Base-by-base conservation (phyloP, 2,329 filamentous ascomycete genomes). In the Scytalidium sp. region DNA sequence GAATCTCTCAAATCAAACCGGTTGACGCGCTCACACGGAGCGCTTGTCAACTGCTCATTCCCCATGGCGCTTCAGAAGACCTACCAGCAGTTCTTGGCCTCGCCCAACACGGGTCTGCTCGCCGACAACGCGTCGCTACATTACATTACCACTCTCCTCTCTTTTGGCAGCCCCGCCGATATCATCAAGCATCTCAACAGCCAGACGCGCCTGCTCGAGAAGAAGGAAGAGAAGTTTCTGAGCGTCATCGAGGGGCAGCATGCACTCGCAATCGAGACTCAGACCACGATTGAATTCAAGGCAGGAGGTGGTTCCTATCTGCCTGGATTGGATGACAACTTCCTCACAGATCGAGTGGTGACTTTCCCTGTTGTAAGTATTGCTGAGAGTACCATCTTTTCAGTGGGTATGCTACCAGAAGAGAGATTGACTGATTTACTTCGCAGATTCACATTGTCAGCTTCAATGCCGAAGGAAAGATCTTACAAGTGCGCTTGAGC, bases 281-380 rank as follows among this genome's bases (percentile, higher is more conserved):
- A 96, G 63, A 94, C 90, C 20, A 84, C 83, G 2, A 71, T 97
- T 43, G 87, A 95, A 65, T 97, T 99, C 67, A 67, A 85, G 50
- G 83, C 78, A 54, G 85, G 87, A 56, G 94, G 93, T 57, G 93
- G 91, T 56, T 80, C 86, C 56, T 97, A 94, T 72, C 80, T 97
- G 49, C 93, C 93, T 4, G 84, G 84, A 43, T 76, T 99, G 44
- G 93, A 97, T 64, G 91, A 97, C 75, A 97, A 97, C 74, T 96
- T 97, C 68, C 73, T 99, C 51, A 76, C 88, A 50, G 91, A 96
- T 70, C 86, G 86, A 62, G 81, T 81, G 49, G 91, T 91, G 54
- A 83, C 82, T 46, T 78, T 97, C 57, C 83, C 89, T 44, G 83
- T 96, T 72, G 92, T 97, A 78, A 66, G 87, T 79, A 43, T 45